Evolutionary conservation across 306 rosid genomes (phyloP), one percentile per base, ranked within the genome.

Genomic region (Pyrus betulifolia): DNA sequence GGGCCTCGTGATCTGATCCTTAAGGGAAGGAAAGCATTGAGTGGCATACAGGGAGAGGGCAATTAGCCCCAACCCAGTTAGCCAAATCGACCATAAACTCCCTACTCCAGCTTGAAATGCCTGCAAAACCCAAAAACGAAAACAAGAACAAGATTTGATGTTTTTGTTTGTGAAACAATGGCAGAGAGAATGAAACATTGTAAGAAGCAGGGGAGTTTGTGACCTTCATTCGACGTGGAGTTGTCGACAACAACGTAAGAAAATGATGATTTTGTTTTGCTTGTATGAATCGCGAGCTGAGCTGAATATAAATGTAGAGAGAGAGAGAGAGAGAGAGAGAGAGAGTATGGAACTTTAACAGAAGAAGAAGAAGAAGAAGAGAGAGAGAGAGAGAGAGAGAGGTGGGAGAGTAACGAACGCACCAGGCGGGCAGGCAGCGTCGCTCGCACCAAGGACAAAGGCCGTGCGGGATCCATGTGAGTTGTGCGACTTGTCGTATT

Each of bases 71-170:
- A 90, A 78, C 78, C 99, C 99, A 71, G 85, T 89, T 61, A 92
- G 80, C 99, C 99, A 95, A 74, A 95, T 76, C 18, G 91, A 88
- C 87, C 91, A 95, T 0, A 88, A 85, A 80, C 88, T 89, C 40
- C 90, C 87, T 0, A 88, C 86, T 80, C 88, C 91, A 40, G 79
- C 57, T 66, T 79, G 86, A 70, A 81, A 74, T 67, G 60, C 89
- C 97, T 92, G 87, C 18, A 11, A 80, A 78, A 66, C 14, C 80
- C 80, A 82, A 69, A 45, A 51, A 81, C 59, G 25, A 25, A 25
- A 25, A 27, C 33, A 18, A 51, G 19, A 14, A 51, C 5, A 57
- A 19, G 14, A 19, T n/a, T 19, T n/a, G 6, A 14, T n/a, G 19
- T 4, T 49, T 15, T 49, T 49, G 54, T 14, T 49, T 49, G 54